These are phyloP conservation scores for Hygrophorus pudorinus DNA, from an alignment of 768 basidiomycete species.

Conservation along the genomic window DNA sequence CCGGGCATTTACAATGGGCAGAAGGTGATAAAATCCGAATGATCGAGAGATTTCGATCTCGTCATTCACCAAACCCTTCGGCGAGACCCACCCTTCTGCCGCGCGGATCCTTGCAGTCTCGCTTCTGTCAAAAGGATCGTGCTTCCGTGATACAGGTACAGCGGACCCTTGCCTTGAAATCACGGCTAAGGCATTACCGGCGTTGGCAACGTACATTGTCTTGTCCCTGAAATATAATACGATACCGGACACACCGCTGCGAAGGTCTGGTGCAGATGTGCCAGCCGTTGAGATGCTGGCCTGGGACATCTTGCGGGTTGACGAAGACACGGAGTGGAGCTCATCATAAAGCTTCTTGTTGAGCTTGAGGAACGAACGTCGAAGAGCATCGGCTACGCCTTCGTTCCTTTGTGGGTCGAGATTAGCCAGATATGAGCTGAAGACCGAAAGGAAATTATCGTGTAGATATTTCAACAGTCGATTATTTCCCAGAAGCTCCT, in stretches of 20 bases:
- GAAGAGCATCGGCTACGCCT: slow-evolving; percentile 63
- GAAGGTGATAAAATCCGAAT: slow-evolving; percentile 86
- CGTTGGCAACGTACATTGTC: slow-evolving; percentile 84
- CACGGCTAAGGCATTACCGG: slow-evolving; percentile 81
- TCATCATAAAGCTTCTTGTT: slow-evolving; percentile 74
- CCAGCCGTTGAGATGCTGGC: slow-evolving; percentile 37
- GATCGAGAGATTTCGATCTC: slow-evolving; percentile 86
- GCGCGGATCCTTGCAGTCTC: slow-evolving; percentile 84
- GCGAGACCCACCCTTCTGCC: slow-evolving; percentile 92
- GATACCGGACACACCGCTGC: slow-evolving; percentile 74
- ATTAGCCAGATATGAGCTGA: slow-evolving; percentile 46
- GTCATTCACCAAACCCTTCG: slow-evolving; percentile 84
- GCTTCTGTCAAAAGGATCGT: slow-evolving; percentile 80
- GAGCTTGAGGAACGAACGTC: slow-evolving; percentile 79
- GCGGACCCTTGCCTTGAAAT: slow-evolving; percentile 71
- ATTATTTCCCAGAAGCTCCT: slow-evolving; percentile 48
- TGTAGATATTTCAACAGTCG: slow-evolving; percentile 75
- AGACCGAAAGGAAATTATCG: slow-evolving; percentile 62
- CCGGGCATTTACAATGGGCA: slow-evolving; percentile 84
- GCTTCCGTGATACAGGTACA: slow-evolving; percentile 62
- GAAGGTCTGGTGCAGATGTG: slow-evolving; percentile 41
- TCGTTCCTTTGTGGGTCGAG: slow-evolving; percentile 40
- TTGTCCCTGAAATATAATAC: slow-evolving; percentile 77
- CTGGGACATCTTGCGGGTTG: slow-evolving; percentile 64
- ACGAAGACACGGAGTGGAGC: slow-evolving; percentile 22